A percentile compares a stretch with the other conserved stretches of the same genome.
Evolutionary conservation across 1,284 basidiomycete genomes (phyloP).

Genomic region (Melampsora larici-populina): DNA sequence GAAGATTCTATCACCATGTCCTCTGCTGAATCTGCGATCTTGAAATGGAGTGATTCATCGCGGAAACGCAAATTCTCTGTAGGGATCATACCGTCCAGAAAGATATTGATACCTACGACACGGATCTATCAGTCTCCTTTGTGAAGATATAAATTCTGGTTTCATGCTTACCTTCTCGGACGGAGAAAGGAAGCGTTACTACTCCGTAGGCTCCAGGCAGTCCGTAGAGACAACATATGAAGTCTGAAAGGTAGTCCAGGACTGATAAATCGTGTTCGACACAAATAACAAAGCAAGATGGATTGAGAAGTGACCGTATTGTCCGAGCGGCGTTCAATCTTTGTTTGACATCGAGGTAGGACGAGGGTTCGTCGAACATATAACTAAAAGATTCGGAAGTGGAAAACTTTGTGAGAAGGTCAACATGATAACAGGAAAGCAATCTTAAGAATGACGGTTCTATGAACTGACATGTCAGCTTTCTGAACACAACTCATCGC

Average conservation of each 20-base stretch:
- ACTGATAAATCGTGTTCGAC: conserved; percentile 98
- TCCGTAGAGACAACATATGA: conserved; percentile 92
- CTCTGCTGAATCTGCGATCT: conserved; percentile 90
- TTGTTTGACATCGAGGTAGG: conserved; percentile 91
- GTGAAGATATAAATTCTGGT: background rate
- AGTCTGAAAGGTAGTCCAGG: conserved; percentile 93
- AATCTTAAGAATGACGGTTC: background rate
- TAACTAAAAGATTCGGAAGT: conserved; percentile 60
- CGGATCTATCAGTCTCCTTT: background rate
- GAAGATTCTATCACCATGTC: conserved; percentile 78
- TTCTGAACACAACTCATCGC: conserved; percentile 86
- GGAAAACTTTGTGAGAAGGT: background rate
- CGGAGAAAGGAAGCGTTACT: conserved; percentile 93
- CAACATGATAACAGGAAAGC: background rate
- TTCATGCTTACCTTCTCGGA: conserved; percentile 73
- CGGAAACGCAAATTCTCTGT: conserved; percentile 98
- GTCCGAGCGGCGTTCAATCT: conserved; percentile 92
- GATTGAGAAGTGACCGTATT: conserved; percentile 75
- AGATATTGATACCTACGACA: conserved; percentile 86
- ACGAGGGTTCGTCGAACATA: conserved; percentile 97
- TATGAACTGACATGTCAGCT: conserved; percentile 73
- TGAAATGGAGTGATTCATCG: conserved; percentile 87
- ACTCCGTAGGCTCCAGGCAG: conserved; percentile 96
- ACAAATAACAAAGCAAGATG: conserved; percentile 84
- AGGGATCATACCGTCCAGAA: conserved; percentile 93